A percentile compares a stretch with the other conserved stretches of the same genome.
phyloP scores from a whole-genome alignment of 192 early-diverging fungal species.

The Coemansia furcata region DNA sequence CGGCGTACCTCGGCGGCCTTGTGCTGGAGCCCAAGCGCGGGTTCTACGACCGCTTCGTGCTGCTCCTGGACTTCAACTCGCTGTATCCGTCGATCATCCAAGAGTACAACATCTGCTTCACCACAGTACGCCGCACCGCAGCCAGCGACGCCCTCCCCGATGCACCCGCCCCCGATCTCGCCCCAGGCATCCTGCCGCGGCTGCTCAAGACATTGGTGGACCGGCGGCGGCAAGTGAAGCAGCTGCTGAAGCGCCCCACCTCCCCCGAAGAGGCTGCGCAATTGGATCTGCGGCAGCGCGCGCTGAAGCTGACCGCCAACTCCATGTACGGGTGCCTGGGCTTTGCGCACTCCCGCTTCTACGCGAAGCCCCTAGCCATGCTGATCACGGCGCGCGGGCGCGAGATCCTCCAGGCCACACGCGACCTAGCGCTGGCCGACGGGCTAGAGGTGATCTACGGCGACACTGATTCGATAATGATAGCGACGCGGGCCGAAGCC shows the following conservation, averaged over 20 bases:
- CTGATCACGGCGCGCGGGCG: slow-evolving; percentile 92
- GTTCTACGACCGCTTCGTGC: slow-evolving; percentile 92
- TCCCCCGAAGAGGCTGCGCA: slow-evolving; percentile 58
- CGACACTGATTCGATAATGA: slow-evolving; percentile 99
- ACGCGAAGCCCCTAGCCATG: slow-evolving; percentile 96
- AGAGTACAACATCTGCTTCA: slow-evolving; percentile 99
- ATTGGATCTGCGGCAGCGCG: slow-evolving; percentile 91
- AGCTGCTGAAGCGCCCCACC: slow-evolving; percentile 76
- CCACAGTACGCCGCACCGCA: slow-evolving; percentile 72
- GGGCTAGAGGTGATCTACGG: slow-evolving; percentile 97
- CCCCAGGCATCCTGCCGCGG: slow-evolving; percentile 81
- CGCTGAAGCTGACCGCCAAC: slow-evolving; percentile 97
- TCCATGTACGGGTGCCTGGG: slow-evolving; percentile 99
- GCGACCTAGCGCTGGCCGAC: slow-evolving; percentile 74
- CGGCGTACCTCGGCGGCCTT: slow-evolving; percentile 91
- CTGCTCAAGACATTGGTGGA: slow-evolving; percentile 88
- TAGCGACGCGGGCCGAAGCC: slow-evolving; percentile 77
- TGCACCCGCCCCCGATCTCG: slow-evolving; percentile 63
- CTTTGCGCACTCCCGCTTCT: slow-evolving; percentile 88
- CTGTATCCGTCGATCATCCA: slow-evolving; percentile 99
- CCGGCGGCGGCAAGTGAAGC: slow-evolving; percentile 85
- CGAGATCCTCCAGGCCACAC: slow-evolving; percentile 93
- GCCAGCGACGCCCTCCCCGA: slow-evolving; percentile 68
- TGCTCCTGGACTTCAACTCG: slow-evolving; percentile 98
- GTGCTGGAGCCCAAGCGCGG: slow-evolving; percentile 98